Percentiles rank a stretch among this genome's conserved stretches.
Evolutionary conservation across 805 yeast species (phyloP).

Genomic region (Saccharomycopsis guyanensis): DNA sequence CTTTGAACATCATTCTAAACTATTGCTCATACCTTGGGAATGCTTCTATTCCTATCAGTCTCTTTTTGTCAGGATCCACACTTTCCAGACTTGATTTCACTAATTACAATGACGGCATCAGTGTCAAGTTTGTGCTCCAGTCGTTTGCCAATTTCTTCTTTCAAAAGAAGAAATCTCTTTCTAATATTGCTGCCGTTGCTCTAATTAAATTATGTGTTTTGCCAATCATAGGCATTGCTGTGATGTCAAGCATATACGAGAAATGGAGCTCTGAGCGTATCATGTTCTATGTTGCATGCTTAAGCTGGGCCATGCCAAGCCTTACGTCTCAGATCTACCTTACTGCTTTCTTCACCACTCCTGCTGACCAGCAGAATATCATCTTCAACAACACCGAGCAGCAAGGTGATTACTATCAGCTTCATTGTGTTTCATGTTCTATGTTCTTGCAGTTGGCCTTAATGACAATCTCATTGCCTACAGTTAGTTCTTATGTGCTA

Average conservation of each 20-base stretch:
- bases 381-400: not conserved
- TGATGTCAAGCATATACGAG: conserved; percentile 50
- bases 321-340: conserved; percentile 83
- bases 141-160: conserved; percentile 6
- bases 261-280: conserved; percentile 35
- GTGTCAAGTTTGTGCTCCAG: not conserved
- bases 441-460: conserved; percentile 10
- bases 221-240: conserved; percentile 72
- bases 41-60: conserved; percentile 84
- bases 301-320: conserved; percentile 75
- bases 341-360: conserved; percentile 55
- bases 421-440: conserved; percentile 8
- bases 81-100: conserved; percentile 55
- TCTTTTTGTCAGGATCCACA: conserved; percentile 77
- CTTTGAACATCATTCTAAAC: conserved; percentile 79
- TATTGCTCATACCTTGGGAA: conserved; percentile 69
- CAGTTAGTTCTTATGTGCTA: conserved; percentile 5
- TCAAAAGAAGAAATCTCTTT: conserved; percentile 8
- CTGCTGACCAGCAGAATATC: not conserved
- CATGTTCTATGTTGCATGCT: conserved; percentile 59
- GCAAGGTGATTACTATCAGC: not conserved
- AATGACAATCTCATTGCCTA: not conserved
- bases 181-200: conserved; percentile 56
- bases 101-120: not conserved
- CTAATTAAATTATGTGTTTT: conserved; percentile 52